Percentiles rank a stretch among this genome's conserved stretches.
Conservation (phyloP, 805 yeast genomes). For the Saturnispora diversa region DNA sequence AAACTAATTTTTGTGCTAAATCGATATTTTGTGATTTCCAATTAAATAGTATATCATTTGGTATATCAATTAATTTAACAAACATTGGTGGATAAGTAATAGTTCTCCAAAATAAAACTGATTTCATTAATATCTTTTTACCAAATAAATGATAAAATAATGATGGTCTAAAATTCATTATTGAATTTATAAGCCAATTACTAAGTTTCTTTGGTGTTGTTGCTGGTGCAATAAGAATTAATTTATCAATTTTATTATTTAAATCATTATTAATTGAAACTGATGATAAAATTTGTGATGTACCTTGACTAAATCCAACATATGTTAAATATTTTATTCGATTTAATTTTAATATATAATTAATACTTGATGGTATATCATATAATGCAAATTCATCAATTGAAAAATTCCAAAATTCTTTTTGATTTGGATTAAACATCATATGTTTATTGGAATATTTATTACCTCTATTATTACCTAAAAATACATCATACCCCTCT, state of each 20-base stretch:
- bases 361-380: constrained; percentile 81
- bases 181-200: constrained; percentile 66
- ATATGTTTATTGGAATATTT: constrained; percentile 82
- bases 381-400: constrained; percentile 87
- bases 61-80: constrained; percentile 59
- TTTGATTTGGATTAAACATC: constrained; percentile 30
- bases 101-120: constrained; percentile 58
- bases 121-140: constrained; percentile 58
- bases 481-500: constrained; percentile 87
- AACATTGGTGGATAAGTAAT: constrained; percentile 72
- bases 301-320: constrained; percentile 91
- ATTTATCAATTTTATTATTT: constrained; percentile 43
- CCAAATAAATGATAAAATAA: constrained; percentile 72
- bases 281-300: constrained; percentile 89
- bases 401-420: constrained; percentile 82
- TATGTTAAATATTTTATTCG: constrained; percentile 44
- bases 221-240: constrained; percentile 73
- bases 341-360: constrained; percentile 57
- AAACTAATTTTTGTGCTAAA: constrained; percentile 63
- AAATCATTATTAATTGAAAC: constrained; percentile 63
- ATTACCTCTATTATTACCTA: constrained; percentile 89
- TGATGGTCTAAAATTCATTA: constrained; percentile 71
- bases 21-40: constrained; percentile 75
- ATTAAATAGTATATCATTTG: constrained; percentile 61
- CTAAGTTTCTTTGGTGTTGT: constrained; percentile 84